A percentile compares a stretch with the other conserved stretches of the same genome.
These are phyloP conservation scores for Coemansia sp. DNA, from an alignment of 192 early-diverging fungal genomes.

Conservation along the genomic window DNA sequence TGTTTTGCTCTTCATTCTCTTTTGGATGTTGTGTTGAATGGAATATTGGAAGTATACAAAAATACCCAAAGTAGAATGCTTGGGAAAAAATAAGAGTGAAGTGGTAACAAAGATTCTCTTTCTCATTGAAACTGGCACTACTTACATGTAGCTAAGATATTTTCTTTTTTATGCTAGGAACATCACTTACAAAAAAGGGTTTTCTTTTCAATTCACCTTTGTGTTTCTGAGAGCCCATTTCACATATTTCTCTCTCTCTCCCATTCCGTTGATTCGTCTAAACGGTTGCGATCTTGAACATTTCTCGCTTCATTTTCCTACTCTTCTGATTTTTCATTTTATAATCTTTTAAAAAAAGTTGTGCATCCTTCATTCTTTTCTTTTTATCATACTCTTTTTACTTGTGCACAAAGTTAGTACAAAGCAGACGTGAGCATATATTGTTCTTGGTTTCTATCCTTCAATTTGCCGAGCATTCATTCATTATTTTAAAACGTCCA, in stretches of 20 bases:
- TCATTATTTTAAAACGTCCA: no score
- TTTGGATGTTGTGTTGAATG: neutral
- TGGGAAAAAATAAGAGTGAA: neutral
- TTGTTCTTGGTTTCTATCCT: no score
- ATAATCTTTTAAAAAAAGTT: neutral
- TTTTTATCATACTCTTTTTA: no score
- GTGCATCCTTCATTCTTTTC: neutral
- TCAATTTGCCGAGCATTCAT: no score
- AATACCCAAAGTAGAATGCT: neutral
- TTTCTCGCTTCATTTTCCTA: neutral
- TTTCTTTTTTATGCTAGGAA: neutral
- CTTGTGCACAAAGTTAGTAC: no score
- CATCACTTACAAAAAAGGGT: neutral
- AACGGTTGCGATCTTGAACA: neutral
- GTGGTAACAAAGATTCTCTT: neutral
- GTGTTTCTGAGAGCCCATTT: neutral
- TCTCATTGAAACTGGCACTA: neutral
- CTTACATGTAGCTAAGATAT: neutral
- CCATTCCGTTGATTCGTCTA: neutral
- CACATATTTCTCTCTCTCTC: neutral
- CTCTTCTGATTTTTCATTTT: neutral
- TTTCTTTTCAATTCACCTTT: neutral
- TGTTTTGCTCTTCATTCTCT: neutral
- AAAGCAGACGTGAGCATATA: no score
- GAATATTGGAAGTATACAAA: neutral